Evolutionary conservation across 1,284 basidiomycete genomes (phyloP), one percentile per base, ranked within the genome.

Genomic region (Pholiota adiposa): DNA sequence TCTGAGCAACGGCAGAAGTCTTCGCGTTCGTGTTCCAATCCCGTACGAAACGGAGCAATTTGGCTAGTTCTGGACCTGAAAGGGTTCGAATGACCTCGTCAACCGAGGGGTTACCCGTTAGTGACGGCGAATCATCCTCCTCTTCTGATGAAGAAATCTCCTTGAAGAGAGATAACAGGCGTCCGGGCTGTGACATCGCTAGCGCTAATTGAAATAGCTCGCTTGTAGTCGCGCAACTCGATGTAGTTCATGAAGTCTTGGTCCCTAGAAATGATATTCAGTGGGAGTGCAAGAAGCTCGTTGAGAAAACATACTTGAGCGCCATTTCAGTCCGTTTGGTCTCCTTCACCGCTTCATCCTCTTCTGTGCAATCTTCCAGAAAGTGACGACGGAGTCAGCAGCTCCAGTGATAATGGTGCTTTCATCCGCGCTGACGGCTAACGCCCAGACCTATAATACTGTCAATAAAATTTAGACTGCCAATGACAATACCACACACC

Each of bases 161-260:
- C 63, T 82, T 85, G 79, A 99, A 97, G 25, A 99, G 81, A 2
- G 82, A 79, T 51, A 95, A 79, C 16, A 99, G 81, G 18, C 96
- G 87, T 25, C 94, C 93, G 12, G 97, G 97, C 69, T 99, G 97
- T 57, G 90, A 85, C 89, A 98, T 95, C 2, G 89, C 86, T 56
- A 99, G 82, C 2, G 97, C 96, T 48, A 99, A 84, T 63, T 90
- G 80, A 68, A n/a, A 99, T 96, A 0, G 97, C 97, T 68, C 88
- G 89, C 56, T 87, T 87, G 77, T 98, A 98, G 75, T 99, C 96
- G 66, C 92, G 88, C 63, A 96, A 77, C 7, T 88, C 81, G 62
- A 99, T 78, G 70, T 94, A 97, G 74, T 98, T 98, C 67, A 86
- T 76, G 73, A 97, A 97, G 70, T 97, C 93, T 84, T 99, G 97